These are phyloP conservation scores for Trichoderma orchidacearum DNA, from an alignment of 495 filamentous ascomycete genomes.

Conservation along the genomic window DNA sequence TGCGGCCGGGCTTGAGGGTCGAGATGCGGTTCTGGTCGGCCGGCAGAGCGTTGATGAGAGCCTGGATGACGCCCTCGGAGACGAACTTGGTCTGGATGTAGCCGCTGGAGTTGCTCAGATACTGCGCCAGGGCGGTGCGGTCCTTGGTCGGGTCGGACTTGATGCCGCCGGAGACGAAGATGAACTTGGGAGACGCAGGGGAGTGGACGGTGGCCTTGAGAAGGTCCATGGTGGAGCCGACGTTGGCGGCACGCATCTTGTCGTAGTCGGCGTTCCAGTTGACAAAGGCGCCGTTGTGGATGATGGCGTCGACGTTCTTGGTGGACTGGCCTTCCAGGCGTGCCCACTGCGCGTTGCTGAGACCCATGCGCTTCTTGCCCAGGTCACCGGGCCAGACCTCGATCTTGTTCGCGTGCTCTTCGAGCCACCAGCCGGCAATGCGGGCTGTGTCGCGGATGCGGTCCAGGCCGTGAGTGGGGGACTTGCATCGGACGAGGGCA, in stretches of 20 bases:
- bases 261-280: conserved; percentile 1
- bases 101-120: neutral
- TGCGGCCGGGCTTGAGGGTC: conserved; percentile 1
- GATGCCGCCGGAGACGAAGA: conserved; percentile 2
- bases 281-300: conserved; percentile 1
- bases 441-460: neutral
- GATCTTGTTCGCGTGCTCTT: neutral
- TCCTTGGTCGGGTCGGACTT: neutral
- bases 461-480: neutral
- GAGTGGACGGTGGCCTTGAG: neutral
- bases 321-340: neutral
- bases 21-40: neutral
- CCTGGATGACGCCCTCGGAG: neutral
- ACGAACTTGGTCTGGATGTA: conserved; percentile 2
- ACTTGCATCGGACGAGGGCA: neutral
- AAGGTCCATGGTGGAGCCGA: neutral
- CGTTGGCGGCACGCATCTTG: neutral
- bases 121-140: neutral
- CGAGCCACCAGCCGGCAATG: neutral
- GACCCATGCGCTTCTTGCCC: neutral
- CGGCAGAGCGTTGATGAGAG: neutral
- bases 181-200: neutral
- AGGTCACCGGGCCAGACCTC: neutral
- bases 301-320: neutral
- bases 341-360: neutral